Conservation (phyloP, 129 eudicot species). For the Flaveria ramosissima region DNA sequence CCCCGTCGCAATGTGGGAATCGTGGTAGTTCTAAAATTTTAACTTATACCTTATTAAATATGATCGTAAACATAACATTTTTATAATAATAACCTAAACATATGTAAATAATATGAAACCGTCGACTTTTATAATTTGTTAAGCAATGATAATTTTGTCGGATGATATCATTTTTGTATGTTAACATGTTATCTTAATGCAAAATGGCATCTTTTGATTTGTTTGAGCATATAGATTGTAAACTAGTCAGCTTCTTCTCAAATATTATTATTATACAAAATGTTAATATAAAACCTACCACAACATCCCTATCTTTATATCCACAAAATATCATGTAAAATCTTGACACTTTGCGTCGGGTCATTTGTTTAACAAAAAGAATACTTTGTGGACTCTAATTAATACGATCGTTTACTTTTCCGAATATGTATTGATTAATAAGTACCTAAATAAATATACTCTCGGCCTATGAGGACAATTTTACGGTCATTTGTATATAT, state of each 20-base stretch:
- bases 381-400: slow-evolving; percentile 10
- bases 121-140: too few relatives aligned
- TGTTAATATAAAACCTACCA: background rate
- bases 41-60: too few relatives aligned
- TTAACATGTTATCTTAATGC: background rate
- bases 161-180: too few relatives aligned
- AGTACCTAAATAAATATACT: too few relatives aligned
- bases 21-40: too few relatives aligned
- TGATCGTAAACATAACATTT: too few relatives aligned
- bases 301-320: background rate
- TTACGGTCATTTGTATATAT: too few relatives aligned
- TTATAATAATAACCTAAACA: too few relatives aligned
- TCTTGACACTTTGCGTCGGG: slow-evolving; percentile 17
- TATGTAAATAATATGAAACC: too few relatives aligned
- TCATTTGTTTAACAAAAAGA: slow-evolving; percentile 15
- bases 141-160: too few relatives aligned
- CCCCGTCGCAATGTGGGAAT: too few relatives aligned
- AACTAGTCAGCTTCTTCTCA: background rate
- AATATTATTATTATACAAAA: background rate
- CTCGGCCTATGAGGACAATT: too few relatives aligned
- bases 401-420: background rate
- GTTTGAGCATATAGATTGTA: background rate
- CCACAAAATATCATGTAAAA: slow-evolving; percentile 10
- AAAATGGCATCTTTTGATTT: background rate
- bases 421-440: background rate